Evolutionary conservation across 2,329 filamentous ascomycete species (phyloP).

Genomic region (Colletotrichum tropicicola): DNA sequence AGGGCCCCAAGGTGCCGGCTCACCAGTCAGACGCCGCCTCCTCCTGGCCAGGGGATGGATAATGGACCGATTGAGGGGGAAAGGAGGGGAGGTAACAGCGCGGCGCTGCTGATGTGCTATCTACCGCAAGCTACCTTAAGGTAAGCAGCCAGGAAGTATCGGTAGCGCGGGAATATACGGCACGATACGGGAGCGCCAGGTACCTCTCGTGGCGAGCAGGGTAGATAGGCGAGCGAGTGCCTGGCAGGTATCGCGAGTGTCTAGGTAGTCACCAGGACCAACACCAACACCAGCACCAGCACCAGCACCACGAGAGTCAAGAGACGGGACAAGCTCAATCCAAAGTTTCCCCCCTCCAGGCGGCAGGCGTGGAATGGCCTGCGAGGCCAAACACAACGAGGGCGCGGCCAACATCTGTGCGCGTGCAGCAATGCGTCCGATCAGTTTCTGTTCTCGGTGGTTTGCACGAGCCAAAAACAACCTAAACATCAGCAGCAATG

Average conservation of each 20-base stretch:
- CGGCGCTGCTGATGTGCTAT: background rate
- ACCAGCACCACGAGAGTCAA: too few relatives aligned
- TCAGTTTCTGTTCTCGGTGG: constrained; percentile 3
- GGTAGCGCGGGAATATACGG: constrained; percentile 6
- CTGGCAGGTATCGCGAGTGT: constrained; percentile 15
- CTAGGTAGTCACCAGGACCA: background rate
- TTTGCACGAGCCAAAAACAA: constrained; percentile 6
- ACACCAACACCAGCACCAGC: too few relatives aligned
- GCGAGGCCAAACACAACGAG: constrained; percentile 12
- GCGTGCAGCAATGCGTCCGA: constrained; percentile 22
- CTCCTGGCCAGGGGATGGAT: background rate
- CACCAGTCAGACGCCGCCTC: background rate
- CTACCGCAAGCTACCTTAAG: background rate
- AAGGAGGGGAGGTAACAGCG: background rate
- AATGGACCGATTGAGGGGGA: constrained; percentile 13
- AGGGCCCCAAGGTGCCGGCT: background rate
- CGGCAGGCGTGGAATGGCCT: constrained; percentile 15
- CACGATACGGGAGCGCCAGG: background rate
- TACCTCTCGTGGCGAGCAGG: background rate
- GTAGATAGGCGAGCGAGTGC: background rate
- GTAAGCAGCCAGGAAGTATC: background rate
- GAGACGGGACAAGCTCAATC: background rate
- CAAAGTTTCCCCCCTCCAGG: background rate
- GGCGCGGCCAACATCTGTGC: constrained; percentile 16
- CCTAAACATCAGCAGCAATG: background rate